phyloP scores from a whole-genome alignment of 1,139 yeast species.

The Candida sanyaensis region DNA sequence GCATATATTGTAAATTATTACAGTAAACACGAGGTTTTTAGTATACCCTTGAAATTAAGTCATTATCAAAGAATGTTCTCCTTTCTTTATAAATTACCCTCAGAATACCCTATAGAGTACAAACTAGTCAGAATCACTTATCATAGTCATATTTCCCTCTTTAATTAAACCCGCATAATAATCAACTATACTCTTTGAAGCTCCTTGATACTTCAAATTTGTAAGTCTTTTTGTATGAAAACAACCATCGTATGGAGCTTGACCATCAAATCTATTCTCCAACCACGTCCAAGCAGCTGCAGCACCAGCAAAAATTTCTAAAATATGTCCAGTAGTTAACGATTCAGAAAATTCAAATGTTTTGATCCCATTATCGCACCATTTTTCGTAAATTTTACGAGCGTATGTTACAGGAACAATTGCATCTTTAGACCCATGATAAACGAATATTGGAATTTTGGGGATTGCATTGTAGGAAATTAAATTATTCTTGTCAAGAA shows the following conservation, averaged over 20 bases:
- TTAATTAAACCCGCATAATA: not conserved
- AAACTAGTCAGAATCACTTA: not conserved
- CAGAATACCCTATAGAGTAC: no score
- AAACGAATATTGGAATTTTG: conserved; percentile 34
- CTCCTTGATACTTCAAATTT: conserved; percentile 11
- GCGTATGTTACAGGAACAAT: conserved; percentile 29
- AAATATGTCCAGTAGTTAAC: conserved; percentile 26
- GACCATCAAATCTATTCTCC: conserved; percentile 9
- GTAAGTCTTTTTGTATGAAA: conserved; percentile 6
- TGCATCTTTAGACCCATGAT: conserved; percentile 31
- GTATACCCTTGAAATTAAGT: no score
- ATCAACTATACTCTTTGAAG: not conserved
- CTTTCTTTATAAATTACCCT: no score
- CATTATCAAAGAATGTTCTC: no score
- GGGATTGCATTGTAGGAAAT: conserved; percentile 21
- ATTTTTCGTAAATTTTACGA: conserved; percentile 24
- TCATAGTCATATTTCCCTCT: not conserved
- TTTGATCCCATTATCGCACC: conserved; percentile 33
- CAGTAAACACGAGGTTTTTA: no score
- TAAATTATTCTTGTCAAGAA: conserved; percentile 24
- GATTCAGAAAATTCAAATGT: conserved; percentile 32
- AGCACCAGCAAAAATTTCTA: conserved; percentile 27
- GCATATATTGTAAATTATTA: no score
- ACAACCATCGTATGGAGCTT: conserved; percentile 12
- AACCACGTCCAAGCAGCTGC: conserved; percentile 36